These are phyloP conservation scores for Lactuca saligna DNA, from an alignment of 129 eudicot species.

Conservation along the genomic window DNA sequence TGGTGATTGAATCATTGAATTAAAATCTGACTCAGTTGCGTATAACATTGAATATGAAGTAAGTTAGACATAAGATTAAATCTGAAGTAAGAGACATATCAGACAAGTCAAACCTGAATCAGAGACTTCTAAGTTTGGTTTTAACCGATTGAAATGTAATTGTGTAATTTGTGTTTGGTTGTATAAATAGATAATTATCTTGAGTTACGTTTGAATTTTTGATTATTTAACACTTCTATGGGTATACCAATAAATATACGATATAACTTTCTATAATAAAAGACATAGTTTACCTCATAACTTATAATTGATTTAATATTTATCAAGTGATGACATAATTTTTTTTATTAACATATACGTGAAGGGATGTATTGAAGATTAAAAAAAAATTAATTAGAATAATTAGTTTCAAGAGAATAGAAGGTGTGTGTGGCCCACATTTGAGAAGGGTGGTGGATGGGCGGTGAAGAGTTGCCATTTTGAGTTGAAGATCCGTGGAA, in stretches of 20 bases:
- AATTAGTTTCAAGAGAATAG: neutral
- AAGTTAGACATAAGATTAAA: too few relatives aligned
- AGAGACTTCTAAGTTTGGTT: too few relatives aligned
- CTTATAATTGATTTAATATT: neutral
- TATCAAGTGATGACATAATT: neutral
- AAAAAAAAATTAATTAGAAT: too few relatives aligned
- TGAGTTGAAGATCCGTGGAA: neutral
- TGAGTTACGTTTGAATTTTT: neutral
- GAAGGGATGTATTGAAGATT: neutral
- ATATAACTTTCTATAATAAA: too few relatives aligned
- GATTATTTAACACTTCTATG: neutral
- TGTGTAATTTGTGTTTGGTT: neutral
- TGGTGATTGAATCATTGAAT: too few relatives aligned
- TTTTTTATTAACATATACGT: neutral
- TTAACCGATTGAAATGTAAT: too few relatives aligned
- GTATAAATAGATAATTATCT: too few relatives aligned
- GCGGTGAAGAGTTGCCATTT: conserved; percentile 20
- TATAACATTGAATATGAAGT: too few relatives aligned
- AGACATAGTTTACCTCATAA: neutral
- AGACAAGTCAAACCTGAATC: too few relatives aligned
- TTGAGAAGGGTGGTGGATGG: conserved; percentile 4
- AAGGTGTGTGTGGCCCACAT: conserved; percentile 1
- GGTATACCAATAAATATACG: neutral
- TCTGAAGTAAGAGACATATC: too few relatives aligned
- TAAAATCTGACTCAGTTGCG: too few relatives aligned